phyloP scores from a whole-genome alignment of 805 yeast species.

The Teunomyces panamensis region DNA sequence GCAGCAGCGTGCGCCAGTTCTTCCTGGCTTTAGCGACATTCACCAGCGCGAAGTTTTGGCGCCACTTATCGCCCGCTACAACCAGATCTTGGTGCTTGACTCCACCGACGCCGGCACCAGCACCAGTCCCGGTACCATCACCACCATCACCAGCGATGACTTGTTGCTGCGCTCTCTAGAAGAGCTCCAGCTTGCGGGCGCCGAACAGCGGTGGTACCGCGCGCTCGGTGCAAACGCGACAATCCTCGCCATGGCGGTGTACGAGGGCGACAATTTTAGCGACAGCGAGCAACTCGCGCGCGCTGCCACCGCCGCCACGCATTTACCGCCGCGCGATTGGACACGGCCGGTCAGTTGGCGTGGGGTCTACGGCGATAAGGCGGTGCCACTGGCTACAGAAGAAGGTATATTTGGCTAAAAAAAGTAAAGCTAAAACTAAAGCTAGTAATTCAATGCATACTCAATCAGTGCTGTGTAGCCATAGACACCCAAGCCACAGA shows the following conservation, averaged over 20 bases:
- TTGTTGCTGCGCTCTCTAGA: constrained; percentile 28
- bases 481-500: constrained; percentile 41
- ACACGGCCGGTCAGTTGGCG: constrained; percentile 74
- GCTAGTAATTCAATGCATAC: constrained; percentile 36
- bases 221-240: constrained; percentile 9
- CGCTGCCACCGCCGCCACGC: constrained; percentile 24
- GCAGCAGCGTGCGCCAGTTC: constrained; percentile 81
- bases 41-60: constrained; percentile 51
- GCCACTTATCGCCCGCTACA: constrained; percentile 48
- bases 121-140: constrained; percentile 25
- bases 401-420: constrained; percentile 66
- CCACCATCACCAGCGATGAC: constrained; percentile 28
- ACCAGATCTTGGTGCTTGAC: constrained; percentile 55
- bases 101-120: constrained; percentile 66
- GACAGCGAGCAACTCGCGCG: constrained; percentile 62
- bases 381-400: constrained; percentile 66
- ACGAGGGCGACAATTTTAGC: constrained; percentile 84
- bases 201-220: constrained; percentile 10
- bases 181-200: constrained; percentile 20
- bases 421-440: no score
- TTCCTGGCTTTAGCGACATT: constrained; percentile 55
- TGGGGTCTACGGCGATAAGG: constrained; percentile 77
- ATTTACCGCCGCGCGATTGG: constrained; percentile 28
- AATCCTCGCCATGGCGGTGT: constrained; percentile 50
- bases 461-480: constrained; percentile 42